phyloP scores from a whole-genome alignment of 306 rosid genomes.

The Rubus parviflorus region DNA sequence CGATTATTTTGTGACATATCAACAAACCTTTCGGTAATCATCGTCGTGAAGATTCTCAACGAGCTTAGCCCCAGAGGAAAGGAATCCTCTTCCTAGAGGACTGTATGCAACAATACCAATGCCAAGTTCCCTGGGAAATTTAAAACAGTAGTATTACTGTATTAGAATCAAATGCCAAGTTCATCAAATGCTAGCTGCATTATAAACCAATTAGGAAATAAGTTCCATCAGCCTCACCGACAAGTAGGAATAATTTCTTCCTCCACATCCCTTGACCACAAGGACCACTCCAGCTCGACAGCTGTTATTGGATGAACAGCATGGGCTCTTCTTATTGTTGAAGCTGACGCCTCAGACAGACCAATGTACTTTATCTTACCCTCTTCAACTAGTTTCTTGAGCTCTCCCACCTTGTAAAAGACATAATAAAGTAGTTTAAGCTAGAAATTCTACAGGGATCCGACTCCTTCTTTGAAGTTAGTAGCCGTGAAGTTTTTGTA shows the following conservation, averaged over 20 bases:
- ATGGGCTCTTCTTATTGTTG: slow-evolving; percentile 75
- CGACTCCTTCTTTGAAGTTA: too few relatives aligned
- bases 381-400: slow-evolving; percentile 61
- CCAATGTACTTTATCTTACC: slow-evolving; percentile 64
- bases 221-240: slow-evolving; percentile 26
- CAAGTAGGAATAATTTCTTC: slow-evolving; percentile 59
- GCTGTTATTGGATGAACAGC: slow-evolving; percentile 70
- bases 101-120: slow-evolving; percentile 70
- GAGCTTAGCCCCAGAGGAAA: slow-evolving; percentile 47
- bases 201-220: neutral
- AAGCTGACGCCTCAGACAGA: slow-evolving; percentile 63
- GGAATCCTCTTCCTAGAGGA: slow-evolving; percentile 69
- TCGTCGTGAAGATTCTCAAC: slow-evolving; percentile 27
- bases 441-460: too few relatives aligned
- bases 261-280: slow-evolving; percentile 61
- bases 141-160: neutral
- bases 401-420: slow-evolving; percentile 56
- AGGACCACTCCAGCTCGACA: slow-evolving; percentile 63
- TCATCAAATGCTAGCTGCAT: too few relatives aligned
- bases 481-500: too few relatives aligned
- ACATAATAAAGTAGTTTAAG: neutral
- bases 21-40: slow-evolving; percentile 54
- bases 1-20: neutral
- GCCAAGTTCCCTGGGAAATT: slow-evolving; percentile 47
- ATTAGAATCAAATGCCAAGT: neutral